Conservation (phyloP, 2,329 filamentous ascomycete genomes). For the Pyricularia pennisetigena region DNA sequence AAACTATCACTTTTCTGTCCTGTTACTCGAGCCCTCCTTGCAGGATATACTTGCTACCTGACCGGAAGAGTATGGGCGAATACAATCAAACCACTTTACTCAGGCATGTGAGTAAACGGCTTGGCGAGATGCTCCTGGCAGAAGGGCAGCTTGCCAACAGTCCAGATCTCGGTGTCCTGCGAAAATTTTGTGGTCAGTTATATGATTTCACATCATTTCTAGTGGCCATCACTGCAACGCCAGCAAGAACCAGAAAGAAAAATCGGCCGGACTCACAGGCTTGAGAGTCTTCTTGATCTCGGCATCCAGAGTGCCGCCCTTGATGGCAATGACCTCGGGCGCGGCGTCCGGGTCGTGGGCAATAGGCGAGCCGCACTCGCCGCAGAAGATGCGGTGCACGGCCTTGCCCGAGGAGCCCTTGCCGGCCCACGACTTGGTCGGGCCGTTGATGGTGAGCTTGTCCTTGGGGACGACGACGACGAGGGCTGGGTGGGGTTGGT, state of each 20-base stretch:
- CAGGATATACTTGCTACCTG: not conserved
- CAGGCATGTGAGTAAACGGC: constrained; percentile 54
- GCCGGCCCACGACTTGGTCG: constrained; percentile 54
- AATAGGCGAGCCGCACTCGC: constrained; percentile 59
- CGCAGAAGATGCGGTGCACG: constrained; percentile 61
- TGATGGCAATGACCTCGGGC: constrained; percentile 60
- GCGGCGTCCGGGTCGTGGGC: constrained; percentile 62
- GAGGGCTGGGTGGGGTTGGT: constrained; percentile 37
- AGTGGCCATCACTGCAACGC: not conserved
- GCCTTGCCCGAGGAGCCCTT: constrained; percentile 49
- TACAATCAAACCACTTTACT: constrained; percentile 24
- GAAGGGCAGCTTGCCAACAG: constrained; percentile 58
- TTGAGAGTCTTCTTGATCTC: constrained; percentile 60
- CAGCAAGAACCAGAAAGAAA: not conserved
- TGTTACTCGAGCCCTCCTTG: not conserved
- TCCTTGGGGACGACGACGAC: constrained; percentile 58
- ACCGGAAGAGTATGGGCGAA: not conserved
- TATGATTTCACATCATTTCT: not conserved
- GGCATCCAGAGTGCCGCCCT: constrained; percentile 52
- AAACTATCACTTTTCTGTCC: not conserved
- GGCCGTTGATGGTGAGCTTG: constrained; percentile 52
- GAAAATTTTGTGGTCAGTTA: not conserved
- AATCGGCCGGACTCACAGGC: constrained; percentile 34
- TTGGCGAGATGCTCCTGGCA: constrained; percentile 56
- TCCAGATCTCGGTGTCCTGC: constrained; percentile 61